Evolutionary conservation across 176 grass and related monocot species (phyloP).

Genomic region (Saccharum officinarum): DNA sequence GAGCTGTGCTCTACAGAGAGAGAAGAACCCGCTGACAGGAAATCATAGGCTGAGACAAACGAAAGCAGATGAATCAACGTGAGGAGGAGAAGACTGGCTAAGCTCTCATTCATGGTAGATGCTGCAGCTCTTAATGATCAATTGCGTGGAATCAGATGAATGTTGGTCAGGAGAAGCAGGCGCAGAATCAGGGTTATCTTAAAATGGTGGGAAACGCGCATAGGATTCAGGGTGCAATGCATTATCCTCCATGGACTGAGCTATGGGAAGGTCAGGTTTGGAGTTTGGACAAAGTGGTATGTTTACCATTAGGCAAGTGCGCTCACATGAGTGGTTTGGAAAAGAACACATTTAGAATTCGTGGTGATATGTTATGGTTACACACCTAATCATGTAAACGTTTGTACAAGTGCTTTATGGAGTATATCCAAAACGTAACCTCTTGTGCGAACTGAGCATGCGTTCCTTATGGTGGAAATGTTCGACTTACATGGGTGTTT

Average conservation of each 20-base stretch:
- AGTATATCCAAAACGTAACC: background rate
- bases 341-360: background rate
- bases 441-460: background rate
- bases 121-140: background rate
- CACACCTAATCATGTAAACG: background rate
- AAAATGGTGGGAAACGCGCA: background rate
- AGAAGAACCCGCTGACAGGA: slow-evolving; percentile 20
- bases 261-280: background rate
- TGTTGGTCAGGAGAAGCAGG: background rate
- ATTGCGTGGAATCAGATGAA: background rate
- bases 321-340: background rate
- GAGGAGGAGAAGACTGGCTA: background rate
- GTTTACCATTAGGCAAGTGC: background rate
- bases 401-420: background rate
- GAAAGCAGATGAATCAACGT: slow-evolving; percentile 9
- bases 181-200: background rate
- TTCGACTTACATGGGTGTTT: no score
- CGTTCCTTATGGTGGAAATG: no score
- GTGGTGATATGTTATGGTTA: background rate
- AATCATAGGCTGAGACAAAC: background rate
- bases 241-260: background rate
- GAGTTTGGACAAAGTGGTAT: background rate
- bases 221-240: background rate
- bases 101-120: slow-evolving; percentile 16
- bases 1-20: slow-evolving; percentile 19